Evolutionary conservation across 164 flowering plant species (phyloP).

Genomic region (Berberis thunbergii): DNA sequence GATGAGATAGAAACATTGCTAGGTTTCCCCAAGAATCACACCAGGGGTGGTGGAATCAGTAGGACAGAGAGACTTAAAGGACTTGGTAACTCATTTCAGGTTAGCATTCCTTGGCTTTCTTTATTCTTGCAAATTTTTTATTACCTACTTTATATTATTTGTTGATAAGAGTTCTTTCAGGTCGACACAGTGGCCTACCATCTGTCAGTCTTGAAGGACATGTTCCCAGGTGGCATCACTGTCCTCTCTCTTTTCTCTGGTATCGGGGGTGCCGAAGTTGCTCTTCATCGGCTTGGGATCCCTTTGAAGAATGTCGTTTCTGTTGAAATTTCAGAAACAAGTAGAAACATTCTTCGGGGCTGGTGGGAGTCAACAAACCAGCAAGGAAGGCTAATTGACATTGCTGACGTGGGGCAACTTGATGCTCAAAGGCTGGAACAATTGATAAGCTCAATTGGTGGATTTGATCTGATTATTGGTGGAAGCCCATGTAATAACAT

Average conservation of each 20-base stretch:
- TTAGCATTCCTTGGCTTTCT: neutral
- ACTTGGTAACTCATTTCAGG: conserved; percentile 35
- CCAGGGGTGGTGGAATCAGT: conserved; percentile 28
- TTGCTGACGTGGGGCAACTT: conserved; percentile 22
- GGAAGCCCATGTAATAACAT: conserved; percentile 36
- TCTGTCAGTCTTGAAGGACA: conserved; percentile 26
- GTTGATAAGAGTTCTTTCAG: conserved; percentile 5
- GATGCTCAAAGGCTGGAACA: conserved; percentile 12
- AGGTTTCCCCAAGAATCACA: conserved; percentile 28
- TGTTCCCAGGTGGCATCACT: conserved; percentile 23
- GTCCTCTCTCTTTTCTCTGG: conserved; percentile 36
- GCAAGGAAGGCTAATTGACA: conserved; percentile 18
- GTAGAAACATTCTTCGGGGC: conserved; percentile 9
- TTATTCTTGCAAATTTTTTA: neutral
- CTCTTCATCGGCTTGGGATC: conserved; percentile 20
- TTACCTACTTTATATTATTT: neutral
- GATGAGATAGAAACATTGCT: conserved; percentile 30
- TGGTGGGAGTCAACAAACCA: conserved; percentile 40
- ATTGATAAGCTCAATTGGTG: conserved; percentile 17
- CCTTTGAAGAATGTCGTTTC: conserved; percentile 22
- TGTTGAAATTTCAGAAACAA: conserved; percentile 16
- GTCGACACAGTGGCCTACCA: conserved; percentile 36
- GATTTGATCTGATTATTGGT: conserved; percentile 34
- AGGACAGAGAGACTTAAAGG: conserved; percentile 24
- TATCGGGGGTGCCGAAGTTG: conserved; percentile 37